A percentile compares a stretch with the other conserved stretches of the same genome.
These are phyloP conservation scores for Leucaena leucocephala DNA, from an alignment of 306 rosid genomes.

Conservation along the genomic window DNA sequence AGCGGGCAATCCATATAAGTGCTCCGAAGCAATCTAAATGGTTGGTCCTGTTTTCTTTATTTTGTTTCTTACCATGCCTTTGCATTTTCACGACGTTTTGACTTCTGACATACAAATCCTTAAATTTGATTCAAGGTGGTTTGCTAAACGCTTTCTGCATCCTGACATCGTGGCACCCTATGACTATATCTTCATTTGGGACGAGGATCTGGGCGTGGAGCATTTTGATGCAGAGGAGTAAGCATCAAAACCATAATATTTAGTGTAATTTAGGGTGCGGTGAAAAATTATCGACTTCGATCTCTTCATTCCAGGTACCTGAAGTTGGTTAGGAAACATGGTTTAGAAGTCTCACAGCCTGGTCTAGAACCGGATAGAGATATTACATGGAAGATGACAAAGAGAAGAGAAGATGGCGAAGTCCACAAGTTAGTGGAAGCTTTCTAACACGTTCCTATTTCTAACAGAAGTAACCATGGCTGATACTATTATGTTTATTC, in stretches of 20 bases:
- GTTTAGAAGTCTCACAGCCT: conserved; percentile 94
- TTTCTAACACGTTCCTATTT: conserved; percentile 5
- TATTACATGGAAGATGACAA: conserved; percentile 84
- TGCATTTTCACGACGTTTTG: conserved; percentile 7
- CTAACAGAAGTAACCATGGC: background rate
- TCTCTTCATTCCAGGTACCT: conserved; percentile 59
- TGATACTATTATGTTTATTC: background rate
- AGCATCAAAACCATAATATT: conserved; percentile 38
- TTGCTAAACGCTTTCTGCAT: conserved; percentile 90
- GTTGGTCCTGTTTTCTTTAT: conserved; percentile 41
- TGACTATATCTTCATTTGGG: conserved; percentile 92
- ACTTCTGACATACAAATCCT: conserved; percentile 34
- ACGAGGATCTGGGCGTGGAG: conserved; percentile 84
- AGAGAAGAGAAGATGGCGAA: conserved; percentile 61
- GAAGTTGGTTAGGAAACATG: conserved; percentile 74
- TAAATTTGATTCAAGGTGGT: conserved; percentile 74
- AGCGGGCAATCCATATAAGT: conserved; percentile 76
- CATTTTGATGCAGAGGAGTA: conserved; percentile 87
- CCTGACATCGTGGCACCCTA: conserved; percentile 87
- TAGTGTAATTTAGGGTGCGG: background rate
- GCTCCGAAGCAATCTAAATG: conserved; percentile 86
- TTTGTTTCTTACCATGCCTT: conserved; percentile 20
- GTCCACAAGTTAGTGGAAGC: conserved; percentile 75
- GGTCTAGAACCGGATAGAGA: conserved; percentile 68
- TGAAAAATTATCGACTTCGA: conserved; percentile 19